Base-by-base conservation (phyloP, 202 grass and related monocot genomes). In the Zizania palustris region DNA sequence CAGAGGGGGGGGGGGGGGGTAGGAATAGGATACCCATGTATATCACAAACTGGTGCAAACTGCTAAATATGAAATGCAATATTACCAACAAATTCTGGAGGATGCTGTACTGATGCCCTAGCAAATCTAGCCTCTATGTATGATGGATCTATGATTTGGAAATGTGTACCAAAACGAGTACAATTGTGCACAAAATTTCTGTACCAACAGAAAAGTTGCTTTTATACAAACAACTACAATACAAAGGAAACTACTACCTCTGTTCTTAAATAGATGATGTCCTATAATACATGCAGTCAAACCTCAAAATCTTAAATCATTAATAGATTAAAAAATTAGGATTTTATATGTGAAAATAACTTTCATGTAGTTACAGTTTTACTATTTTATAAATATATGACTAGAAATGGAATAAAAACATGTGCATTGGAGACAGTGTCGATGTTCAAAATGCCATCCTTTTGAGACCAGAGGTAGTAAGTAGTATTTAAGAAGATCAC, bases 1-100 rank as follows among this genome's bases (percentile, higher is more conserved):
- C n/a, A 66, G 11, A 4, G 8, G 73, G 22, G 59, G n/a, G n/a
- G n/a, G n/a, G n/a, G n/a, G n/a, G n/a, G n/a, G n/a, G n/a, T n/a
- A n/a, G n/a, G n/a, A n/a, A n/a, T n/a, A 71, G 66, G 7, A 11
- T 5, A 72, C 15, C 40, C 45, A 22, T 21, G 21, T 44, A 74
- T 28, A 60, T 44, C 49, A 72, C 18, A 78, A 36, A 45, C 45
- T 73, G 20, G 40, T n/a, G 71, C 64, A 80, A 67, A 5, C 41
- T 45, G 72, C 38, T 11, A 76, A 69, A 63, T 49, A 18, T 7
- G 7, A 83, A 7, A 69, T 44, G 44, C 21, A 63, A 74, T 72
- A 72, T 70, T 46, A 68, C 79, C 44, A 54, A 39, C 14, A 80
- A 61, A 83, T 14, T 41, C 15, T 21, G 49, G 43, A 77, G 13